phyloP scores from a whole-genome alignment of 2,329 filamentous ascomycete species.

The Colletotrichum truncatum region DNA sequence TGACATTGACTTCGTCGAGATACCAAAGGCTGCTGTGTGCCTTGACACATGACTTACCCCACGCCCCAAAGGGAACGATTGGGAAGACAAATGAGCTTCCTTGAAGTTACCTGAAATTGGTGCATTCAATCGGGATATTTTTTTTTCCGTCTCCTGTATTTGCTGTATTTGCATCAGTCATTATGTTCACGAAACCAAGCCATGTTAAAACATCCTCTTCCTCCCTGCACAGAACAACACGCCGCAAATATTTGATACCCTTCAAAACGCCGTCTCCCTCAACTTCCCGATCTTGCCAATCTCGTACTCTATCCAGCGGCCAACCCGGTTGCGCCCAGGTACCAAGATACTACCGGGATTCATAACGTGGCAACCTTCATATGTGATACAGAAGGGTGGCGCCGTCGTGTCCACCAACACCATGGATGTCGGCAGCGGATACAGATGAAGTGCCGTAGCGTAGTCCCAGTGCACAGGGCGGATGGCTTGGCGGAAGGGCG shows the following conservation, averaged over 20 bases:
- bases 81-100: too few relatives aligned
- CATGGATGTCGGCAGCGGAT: constrained; percentile 86
- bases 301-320: constrained; percentile 90
- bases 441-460: constrained; percentile 78
- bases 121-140: too few relatives aligned
- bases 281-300: constrained; percentile 69
- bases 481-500: constrained; percentile 82
- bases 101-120: too few relatives aligned
- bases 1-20: neutral
- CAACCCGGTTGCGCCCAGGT: constrained; percentile 72
- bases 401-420: constrained; percentile 85
- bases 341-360: constrained; percentile 86
- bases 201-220: too few relatives aligned
- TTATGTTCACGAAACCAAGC: too few relatives aligned
- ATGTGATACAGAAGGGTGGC: constrained; percentile 86
- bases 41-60: constrained; percentile 17
- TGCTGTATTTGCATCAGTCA: too few relatives aligned
- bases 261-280: constrained; percentile 68
- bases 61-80: too few relatives aligned
- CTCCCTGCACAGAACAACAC: too few relatives aligned
- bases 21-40: neutral
- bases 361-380: constrained; percentile 95
- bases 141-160: too few relatives aligned
- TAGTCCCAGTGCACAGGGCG: constrained; percentile 94
- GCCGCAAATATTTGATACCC: too few relatives aligned